Evolutionary conservation across 352 stramenopile genomes (phyloP), one percentile per base, ranked within the genome.

Genomic region (Nothophytophthora sp.): DNA sequence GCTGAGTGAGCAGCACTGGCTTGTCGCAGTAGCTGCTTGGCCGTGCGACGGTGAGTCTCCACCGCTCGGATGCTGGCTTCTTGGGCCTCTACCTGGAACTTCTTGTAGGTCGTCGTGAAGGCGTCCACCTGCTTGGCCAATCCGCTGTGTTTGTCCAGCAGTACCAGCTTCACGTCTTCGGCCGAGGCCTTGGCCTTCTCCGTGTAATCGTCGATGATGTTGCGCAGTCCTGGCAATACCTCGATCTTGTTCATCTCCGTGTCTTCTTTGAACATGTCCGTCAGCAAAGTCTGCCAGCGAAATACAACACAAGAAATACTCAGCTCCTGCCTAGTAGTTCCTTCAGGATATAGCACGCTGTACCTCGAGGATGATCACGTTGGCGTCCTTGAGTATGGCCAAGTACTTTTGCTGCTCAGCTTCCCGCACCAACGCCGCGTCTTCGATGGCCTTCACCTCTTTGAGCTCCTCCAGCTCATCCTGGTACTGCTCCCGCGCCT

Each of bases 251-350:
- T 80, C 61, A 97, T 94, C 44, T 98, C 92, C 11, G 73, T 83
- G 70, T 98, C 92, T 32, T 97, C 89, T 32, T 83, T 84, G 54
- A 98, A 98, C 84, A 98, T 97, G 53, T 98, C 90, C 43, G 67
- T 63, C 37, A 96, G 68, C 20, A 96, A 68, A 36, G 82, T 96
- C 73, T 95, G 25, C 5, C 15, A 27, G 19, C 20, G 15, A 46
- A 43, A 47, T 18, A 13, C 22, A 12, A 34, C 39, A 5, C 34
- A 15, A 11, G 24, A 9, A 35, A 23, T 13, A 15, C 2, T 36
- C 15, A 47, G 16, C 16, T 15, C 36, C 29, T 6, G 13, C 29
- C 10, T 4, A 16, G 29, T 29, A 6, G 29, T 11, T n/a, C 15
- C 53, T 25, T 6, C 22, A 19, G 18, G 16, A 4, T 47, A 40